Evolutionary conservation across 495 filamentous ascomycete species (phyloP).

Genomic region (Pyrenopolyporus hunteri): DNA sequence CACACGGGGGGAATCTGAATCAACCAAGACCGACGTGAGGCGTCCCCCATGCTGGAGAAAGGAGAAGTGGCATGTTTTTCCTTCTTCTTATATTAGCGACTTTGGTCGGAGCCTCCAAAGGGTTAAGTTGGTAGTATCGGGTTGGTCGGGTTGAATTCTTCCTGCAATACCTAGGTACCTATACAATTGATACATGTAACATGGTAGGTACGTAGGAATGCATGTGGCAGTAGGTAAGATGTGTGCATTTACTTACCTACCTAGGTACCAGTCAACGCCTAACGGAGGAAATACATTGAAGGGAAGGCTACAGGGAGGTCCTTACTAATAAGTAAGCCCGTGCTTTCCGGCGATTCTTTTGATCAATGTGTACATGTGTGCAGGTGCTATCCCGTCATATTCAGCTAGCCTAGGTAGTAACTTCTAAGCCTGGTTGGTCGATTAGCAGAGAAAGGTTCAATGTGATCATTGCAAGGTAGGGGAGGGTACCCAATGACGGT

Average conservation of each 20-base stretch:
- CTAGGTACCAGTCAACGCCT: background rate
- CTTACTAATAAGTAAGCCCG: slow-evolving; percentile 39
- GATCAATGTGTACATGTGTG: slow-evolving; percentile 27
- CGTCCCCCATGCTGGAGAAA: slow-evolving; percentile 12
- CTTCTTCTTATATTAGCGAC: background rate
- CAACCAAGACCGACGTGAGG: slow-evolving; percentile 30
- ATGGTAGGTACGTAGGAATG: background rate
- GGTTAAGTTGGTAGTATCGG: too few relatives aligned
- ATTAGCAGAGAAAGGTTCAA: too few relatives aligned
- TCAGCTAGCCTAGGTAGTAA: slow-evolving; percentile 7
- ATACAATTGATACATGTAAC: too few relatives aligned
- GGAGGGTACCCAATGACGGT: too few relatives aligned
- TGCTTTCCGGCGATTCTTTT: slow-evolving; percentile 30
- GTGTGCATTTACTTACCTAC: background rate
- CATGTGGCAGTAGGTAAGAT: slow-evolving; percentile 1
- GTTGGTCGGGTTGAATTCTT: too few relatives aligned
- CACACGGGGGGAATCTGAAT: slow-evolving; percentile 35
- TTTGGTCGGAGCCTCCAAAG: background rate
- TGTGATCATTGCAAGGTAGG: too few relatives aligned
- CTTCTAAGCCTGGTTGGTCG: slow-evolving; percentile 12
- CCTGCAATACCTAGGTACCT: too few relatives aligned
- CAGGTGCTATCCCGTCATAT: slow-evolving; percentile 14
- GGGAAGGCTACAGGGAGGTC: slow-evolving; percentile 1
- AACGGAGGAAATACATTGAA: background rate
- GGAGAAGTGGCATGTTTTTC: slow-evolving; percentile 26